Evolutionary conservation across 129 eudicot genomes (phyloP), one percentile per base, ranked within the genome.

Genomic region (Flaveria robusta): DNA sequence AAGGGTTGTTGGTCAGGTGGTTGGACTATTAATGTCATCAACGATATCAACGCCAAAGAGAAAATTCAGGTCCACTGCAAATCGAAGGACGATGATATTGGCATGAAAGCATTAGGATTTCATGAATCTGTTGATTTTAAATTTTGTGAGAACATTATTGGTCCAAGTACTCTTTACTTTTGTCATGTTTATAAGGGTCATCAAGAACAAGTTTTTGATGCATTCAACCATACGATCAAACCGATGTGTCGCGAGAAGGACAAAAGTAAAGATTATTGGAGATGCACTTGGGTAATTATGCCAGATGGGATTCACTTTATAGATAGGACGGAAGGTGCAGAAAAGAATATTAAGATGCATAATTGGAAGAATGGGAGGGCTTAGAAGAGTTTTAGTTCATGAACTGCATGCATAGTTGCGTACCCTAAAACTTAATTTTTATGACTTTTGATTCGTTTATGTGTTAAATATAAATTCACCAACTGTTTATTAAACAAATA

Each of bases 201-300:
- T 24, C 10, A 29, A 16, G 60, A 82, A 59, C 78, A 50, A 70
- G 68, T 22, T 70, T 75, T 81, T 19, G 81, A 82, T 22, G 85
- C 76, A 13, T 82, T 62, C 4, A 76, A 77, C 23, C 24, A 27
- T 27, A 43, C 42, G 1, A 27, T 79, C 15, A 75, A 26, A 18
- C 68, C 20, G 4, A 31, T 58, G 13, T 81, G 84, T n/a, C 11
- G 10, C 20, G 85, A 81, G 56, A 47, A 20, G 22, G 79, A 75
- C 49, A 18, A 4, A 15, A 15, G 13, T 16, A 45, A 63, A 49
- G 51, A 71, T 27, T 42, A 63, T 54, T 80, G 83, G 83, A 71
- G 69, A 70, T 82, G 85, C 69, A 69, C 41, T 14, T 81, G 85
- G 85, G 12, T 76, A 42, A 7, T 81, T 29, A 41, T 29, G 55